Evolutionary conservation across 768 basidiomycete species (phyloP), one percentile per base, ranked within the genome.

Genomic region (Mycena vitilis): DNA sequence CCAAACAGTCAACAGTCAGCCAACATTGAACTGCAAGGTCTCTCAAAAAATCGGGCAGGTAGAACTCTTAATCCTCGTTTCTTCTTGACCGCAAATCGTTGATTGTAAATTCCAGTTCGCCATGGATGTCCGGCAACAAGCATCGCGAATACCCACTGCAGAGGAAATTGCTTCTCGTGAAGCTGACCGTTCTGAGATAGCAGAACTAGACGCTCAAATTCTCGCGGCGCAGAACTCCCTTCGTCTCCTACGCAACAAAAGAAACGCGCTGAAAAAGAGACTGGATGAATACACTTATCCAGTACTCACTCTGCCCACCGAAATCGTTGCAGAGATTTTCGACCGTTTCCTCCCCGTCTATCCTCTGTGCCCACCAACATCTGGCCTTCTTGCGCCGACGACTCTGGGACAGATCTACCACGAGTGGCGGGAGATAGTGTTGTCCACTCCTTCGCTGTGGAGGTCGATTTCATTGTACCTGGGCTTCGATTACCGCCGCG

Each of bases 321-420:
- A 61, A 42, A 51, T 61, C 38, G 15, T 42, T 0, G 52, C 60
- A 6, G 60, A 61, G 18, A 61, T 61, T 10, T 61, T 61, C 51
- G 1, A 42, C 4, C 22, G 53, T 13, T 53, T 52, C 51, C 22
- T 61, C 18, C 60, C 60, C 6, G 6, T 40, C 37, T 53, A 61
- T 37, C 60, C 60, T 7, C 16, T 10, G 22, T 44, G 51, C 38
- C 51, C 60, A 0, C 40, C 60, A 0, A 7, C 9, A 5, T 10
- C 22, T 2, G 60, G 48, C 16, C 0, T 7, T 20, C 51, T 53
- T 10, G 51, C 60, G 22, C 60, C 60, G 10, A 30, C 10, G 25
- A 4, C 44, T 11, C 49, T 61, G 22, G n/a, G 38, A 5, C 49
- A 34, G 10, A 52, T 61, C 18, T 61, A 51, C 10, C 38, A 22